phyloP scores from a whole-genome alignment of 2,329 filamentous ascomycete genomes.

The Macrophomina pseudophaseolina region DNA sequence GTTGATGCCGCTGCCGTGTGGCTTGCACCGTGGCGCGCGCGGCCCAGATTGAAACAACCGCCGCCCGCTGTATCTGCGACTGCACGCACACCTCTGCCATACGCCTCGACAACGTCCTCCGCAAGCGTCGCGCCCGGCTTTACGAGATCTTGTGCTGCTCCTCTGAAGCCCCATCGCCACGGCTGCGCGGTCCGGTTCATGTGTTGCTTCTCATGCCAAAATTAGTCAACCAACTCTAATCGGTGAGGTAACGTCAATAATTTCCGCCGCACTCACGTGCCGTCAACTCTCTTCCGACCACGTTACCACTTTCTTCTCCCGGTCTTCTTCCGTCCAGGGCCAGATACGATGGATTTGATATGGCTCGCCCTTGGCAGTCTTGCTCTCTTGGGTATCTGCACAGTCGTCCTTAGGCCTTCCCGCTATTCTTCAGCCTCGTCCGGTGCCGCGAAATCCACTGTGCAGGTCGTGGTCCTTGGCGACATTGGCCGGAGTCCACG shows the following conservation, averaged over 20 bases:
- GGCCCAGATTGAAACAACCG: constrained; percentile 12
- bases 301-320: not conserved
- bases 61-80: not conserved
- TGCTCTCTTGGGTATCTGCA: constrained; percentile 54
- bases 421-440: not conserved
- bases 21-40: constrained; percentile 16
- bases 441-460: constrained; percentile 40
- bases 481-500: constrained; percentile 95
- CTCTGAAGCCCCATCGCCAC: not conserved
- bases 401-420: constrained; percentile 53
- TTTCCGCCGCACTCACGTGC: constrained; percentile 16
- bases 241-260: constrained; percentile 5
- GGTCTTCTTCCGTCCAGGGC: constrained; percentile 1
- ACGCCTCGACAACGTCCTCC: not conserved
- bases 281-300: constrained; percentile 13
- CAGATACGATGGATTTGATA: constrained; percentile 30
- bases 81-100: not conserved
- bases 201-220: constrained; percentile 1
- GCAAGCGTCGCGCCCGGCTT: not conserved
- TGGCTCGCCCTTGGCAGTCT: constrained; percentile 47
- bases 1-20: not conserved
- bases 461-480: constrained; percentile 89
- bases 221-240: constrained; percentile 2
- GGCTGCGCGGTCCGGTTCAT: not conserved
- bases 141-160: not conserved